phyloP scores from a whole-genome alignment of 768 basidiomycete genomes.

The Dacryopinax primogenitus region DNA sequence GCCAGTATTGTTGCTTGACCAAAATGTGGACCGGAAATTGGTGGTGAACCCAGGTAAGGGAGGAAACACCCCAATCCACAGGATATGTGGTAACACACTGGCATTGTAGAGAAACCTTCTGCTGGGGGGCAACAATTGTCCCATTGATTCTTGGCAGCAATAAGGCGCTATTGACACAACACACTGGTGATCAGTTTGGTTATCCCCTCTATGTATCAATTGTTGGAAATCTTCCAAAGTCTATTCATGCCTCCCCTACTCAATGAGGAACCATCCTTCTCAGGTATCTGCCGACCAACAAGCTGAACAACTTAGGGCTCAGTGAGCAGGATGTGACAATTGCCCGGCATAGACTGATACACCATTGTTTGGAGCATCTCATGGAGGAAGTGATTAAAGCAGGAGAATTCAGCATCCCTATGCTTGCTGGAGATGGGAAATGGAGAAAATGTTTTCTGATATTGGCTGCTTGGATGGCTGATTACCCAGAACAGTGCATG shows the following conservation, averaged over 20 bases:
- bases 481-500: slow-evolving; percentile 14
- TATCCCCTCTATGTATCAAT: slow-evolving; percentile 38
- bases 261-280: slow-evolving; percentile 28
- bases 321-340: slow-evolving; percentile 36
- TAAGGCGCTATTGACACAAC: not conserved
- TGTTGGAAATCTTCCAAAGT: slow-evolving; percentile 34
- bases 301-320: slow-evolving; percentile 27
- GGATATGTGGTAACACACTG: not conserved
- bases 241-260: slow-evolving; percentile 29
- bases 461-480: slow-evolving; percentile 12
- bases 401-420: slow-evolving; percentile 2
- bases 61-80: not conserved
- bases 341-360: slow-evolving; percentile 26
- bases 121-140: not conserved
- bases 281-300: slow-evolving; percentile 31
- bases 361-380: slow-evolving; percentile 28
- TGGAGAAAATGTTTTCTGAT: slow-evolving; percentile 10
- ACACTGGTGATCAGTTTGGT: not conserved
- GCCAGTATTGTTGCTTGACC: not conserved
- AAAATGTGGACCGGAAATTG: slow-evolving; percentile 2
- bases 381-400: slow-evolving; percentile 17
- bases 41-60: slow-evolving; percentile 1
- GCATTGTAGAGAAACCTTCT: not conserved
- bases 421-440: not conserved
- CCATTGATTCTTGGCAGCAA: not conserved